Conservation (phyloP, 108 stramenopile genomes). For the Pelagomonas calceolata region DNA sequence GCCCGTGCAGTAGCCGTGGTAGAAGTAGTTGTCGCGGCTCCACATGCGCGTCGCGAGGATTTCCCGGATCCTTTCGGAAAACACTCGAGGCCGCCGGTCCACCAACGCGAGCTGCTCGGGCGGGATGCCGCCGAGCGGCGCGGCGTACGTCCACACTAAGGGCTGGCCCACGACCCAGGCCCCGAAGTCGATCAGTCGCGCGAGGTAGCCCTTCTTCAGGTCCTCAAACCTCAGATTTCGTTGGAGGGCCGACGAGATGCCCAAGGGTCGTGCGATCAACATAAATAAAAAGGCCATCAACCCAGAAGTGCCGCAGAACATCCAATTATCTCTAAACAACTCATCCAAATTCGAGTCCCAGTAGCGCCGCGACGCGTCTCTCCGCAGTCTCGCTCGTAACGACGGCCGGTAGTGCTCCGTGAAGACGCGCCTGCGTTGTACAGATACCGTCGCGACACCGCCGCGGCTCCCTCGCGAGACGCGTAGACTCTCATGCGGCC, state of each 20-base stretch:
- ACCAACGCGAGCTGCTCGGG: conserved; percentile 22
- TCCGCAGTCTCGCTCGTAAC: neutral
- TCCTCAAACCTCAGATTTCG: neutral
- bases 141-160: conserved; percentile 7
- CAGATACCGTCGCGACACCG: too few relatives aligned
- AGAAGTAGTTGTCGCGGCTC: conserved; percentile 34
- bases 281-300: neutral
- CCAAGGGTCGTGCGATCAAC: neutral
- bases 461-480: too few relatives aligned
- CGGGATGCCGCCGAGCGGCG: conserved; percentile 29
- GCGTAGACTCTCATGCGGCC: too few relatives aligned
- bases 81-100: conserved; percentile 8
- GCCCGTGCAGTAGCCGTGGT: conserved; percentile 30
- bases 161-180: conserved; percentile 14
- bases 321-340: neutral
- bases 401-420: neutral
- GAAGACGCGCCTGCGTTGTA: neutral
- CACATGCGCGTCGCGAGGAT: conserved; percentile 24
- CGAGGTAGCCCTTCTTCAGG: too few relatives aligned
- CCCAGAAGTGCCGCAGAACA: neutral
- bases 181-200: neutral
- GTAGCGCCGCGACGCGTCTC: neutral
- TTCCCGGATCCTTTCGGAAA: conserved; percentile 10
- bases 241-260: neutral
- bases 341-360: neutral